Conservation (phyloP, 2,329 filamentous ascomycete species). For the Pseudocercospora macadamiae region DNA sequence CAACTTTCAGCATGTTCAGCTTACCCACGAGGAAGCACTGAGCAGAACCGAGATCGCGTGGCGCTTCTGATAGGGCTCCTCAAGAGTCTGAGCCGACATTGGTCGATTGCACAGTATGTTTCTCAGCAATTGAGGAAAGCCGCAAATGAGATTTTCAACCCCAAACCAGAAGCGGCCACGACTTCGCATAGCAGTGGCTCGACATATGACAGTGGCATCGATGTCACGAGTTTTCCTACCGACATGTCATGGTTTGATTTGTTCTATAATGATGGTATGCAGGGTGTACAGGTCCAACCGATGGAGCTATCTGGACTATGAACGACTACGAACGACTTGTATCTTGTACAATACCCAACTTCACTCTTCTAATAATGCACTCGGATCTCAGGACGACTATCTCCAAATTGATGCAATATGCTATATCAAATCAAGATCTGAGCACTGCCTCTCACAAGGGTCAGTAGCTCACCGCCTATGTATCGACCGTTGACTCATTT, state of each 20-base stretch:
- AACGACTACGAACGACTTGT: too few species aligned
- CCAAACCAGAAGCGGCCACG: slow-evolving; percentile 10
- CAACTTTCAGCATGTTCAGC: slow-evolving; percentile 78
- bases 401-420: too few species aligned
- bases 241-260: slow-evolving; percentile 30
- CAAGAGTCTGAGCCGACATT: slow-evolving; percentile 67
- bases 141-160: slow-evolving; percentile 62
- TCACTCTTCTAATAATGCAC: too few species aligned
- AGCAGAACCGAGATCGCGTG: slow-evolving; percentile 68
- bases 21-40: slow-evolving; percentile 61
- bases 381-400: too few species aligned
- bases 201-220: slow-evolving; percentile 21
- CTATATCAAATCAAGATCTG: neutral
- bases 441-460: neutral
- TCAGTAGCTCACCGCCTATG: too few species aligned
- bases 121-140: slow-evolving; percentile 75
- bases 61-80: slow-evolving; percentile 78
- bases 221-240: slow-evolving; percentile 14
- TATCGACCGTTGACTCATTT: neutral
- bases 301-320: neutral
- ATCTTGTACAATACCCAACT: too few species aligned
- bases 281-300: neutral
- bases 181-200: slow-evolving; percentile 14
- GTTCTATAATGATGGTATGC: slow-evolving; percentile 23
- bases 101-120: slow-evolving; percentile 72